Evolutionary conservation across 495 filamentous ascomycete species (phyloP), one percentile per base, ranked within the genome.

Genomic region (Amphirosellinia nigrospora): DNA sequence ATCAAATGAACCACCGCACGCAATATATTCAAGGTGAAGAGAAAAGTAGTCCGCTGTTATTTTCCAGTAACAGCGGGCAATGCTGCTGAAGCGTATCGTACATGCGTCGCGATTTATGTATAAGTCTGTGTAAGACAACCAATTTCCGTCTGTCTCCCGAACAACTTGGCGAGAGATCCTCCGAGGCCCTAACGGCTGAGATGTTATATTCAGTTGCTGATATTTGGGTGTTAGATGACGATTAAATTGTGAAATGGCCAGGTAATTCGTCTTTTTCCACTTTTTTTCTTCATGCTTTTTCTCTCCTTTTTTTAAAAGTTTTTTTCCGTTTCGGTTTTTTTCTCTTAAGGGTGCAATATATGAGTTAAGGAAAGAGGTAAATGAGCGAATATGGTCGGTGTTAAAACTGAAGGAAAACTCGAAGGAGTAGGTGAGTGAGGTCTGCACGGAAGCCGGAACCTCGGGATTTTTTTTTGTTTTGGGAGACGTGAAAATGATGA

Each of bases 331-430:
- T 59, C 7, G 32, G 48, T 69, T 72, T 69, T 52, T 74, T 71
- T 48, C 69, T 41, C 53, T 10, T 15, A 46, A 26, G 48, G 58
- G 32, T 68, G 10, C 11, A 41, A 70, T 41, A 62, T 30, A 48
- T 69, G 43, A 56, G 32, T 3, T 30, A 75, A 78, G 69, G 72
- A 79, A 77, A 78, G 19, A 39, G 0, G 67, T 38, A 39, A 79
- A 78, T 46, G 77, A 79, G 66, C 41, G 77, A 79, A 79, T 76
- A 34, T 58, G 76, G 76, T 78, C 72, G 73, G 77, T 77, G 19
- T 50, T 63, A 15, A 71, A 41, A 69, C 28, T 10, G 4, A 72
- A 79, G 70, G 72, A 72, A 78, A 80, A 73, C 45, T 72, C 38
- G 70, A 77, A 70, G 43, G 74, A 79, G 53, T 45, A 39, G 43